Percentiles rank a stretch among this genome's conserved stretches.
Conservation (phyloP, 2,329 filamentous ascomycete species). For the Claviceps quebecensis region DNA sequence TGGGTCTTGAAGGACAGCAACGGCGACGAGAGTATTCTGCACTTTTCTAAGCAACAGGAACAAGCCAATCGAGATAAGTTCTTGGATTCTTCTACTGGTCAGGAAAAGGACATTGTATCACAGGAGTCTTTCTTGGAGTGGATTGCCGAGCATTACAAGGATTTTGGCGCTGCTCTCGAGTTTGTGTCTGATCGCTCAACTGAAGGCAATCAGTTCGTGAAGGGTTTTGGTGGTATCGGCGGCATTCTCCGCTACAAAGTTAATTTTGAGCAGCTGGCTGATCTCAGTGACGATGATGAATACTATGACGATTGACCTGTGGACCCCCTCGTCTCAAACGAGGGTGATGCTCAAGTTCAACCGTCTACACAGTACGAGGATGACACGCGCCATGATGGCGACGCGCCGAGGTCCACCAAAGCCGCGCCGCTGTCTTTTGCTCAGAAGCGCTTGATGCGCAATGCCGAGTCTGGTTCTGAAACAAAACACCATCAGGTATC, state of each 20-base stretch:
- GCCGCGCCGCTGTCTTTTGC: slow-evolving; percentile 29
- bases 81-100: slow-evolving; percentile 87
- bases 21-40: slow-evolving; percentile 59
- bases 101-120: slow-evolving; percentile 90
- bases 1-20: slow-evolving; percentile 74
- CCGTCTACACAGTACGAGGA: slow-evolving; percentile 28
- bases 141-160: slow-evolving; percentile 97
- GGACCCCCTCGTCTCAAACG: slow-evolving; percentile 74
- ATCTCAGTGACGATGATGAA: slow-evolving; percentile 85
- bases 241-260: slow-evolving; percentile 98
- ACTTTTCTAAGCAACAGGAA: slow-evolving; percentile 75
- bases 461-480: slow-evolving; percentile 30
- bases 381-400: slow-evolving; percentile 26
- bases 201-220: slow-evolving; percentile 99
- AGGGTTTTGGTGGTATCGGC: slow-evolving; percentile 97
- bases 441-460: slow-evolving; percentile 34
- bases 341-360: slow-evolving; percentile 62
- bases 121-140: slow-evolving; percentile 95
- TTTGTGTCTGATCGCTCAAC: slow-evolving; percentile 96
- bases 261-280: slow-evolving; percentile 97
- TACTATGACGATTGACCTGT: slow-evolving; percentile 91
- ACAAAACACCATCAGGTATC: slow-evolving; percentile 34
- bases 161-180: slow-evolving; percentile 89
- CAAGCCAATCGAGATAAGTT: slow-evolving; percentile 62
- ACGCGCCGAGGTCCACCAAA: slow-evolving; percentile 29